A percentile compares a stretch with the other conserved stretches of the same genome.
Conservation (phyloP, 2,329 filamentous ascomycete genomes). For the Diaporthe vaccinii region DNA sequence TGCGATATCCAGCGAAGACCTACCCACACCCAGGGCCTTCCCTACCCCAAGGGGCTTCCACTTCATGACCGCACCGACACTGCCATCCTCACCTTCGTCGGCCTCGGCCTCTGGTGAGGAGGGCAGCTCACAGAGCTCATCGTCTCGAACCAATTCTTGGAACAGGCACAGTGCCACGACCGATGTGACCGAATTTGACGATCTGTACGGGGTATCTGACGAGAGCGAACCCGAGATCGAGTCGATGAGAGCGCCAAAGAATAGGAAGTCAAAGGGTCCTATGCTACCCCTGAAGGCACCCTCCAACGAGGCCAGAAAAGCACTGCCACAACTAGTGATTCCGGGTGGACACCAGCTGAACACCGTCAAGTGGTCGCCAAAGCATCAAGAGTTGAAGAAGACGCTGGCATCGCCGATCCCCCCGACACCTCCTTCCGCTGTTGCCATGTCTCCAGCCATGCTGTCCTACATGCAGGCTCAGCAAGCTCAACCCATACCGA, state of each 20-base stretch:
- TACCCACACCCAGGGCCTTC: slow-evolving; percentile 66
- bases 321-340: slow-evolving; percentile 67
- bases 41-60: slow-evolving; percentile 78
- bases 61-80: slow-evolving; percentile 73
- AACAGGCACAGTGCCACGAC: slow-evolving; percentile 73
- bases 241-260: slow-evolving; percentile 55
- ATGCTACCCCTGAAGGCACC: slow-evolving; percentile 41
- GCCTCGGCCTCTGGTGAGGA: slow-evolving; percentile 60
- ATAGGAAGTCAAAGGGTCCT: slow-evolving; percentile 49
- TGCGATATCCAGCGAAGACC: slow-evolving; percentile 39
- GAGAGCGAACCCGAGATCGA: slow-evolving; percentile 67
- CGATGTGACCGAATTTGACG: slow-evolving; percentile 82
- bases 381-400: slow-evolving; percentile 55
- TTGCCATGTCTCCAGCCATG: slow-evolving; percentile 82
- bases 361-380: slow-evolving; percentile 33
- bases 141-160: slow-evolving; percentile 71
- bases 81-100: slow-evolving; percentile 72
- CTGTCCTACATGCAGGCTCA: slow-evolving; percentile 78
- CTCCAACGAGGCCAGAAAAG: slow-evolving; percentile 52
- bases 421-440: slow-evolving; percentile 74
- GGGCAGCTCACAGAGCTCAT: slow-evolving; percentile 58
- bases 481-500: slow-evolving; percentile 76
- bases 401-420: slow-evolving; percentile 70
- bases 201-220: slow-evolving; percentile 89
- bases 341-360: slow-evolving; percentile 49